phyloP scores from a whole-genome alignment of 768 basidiomycete genomes.

The Pleurotus salmoneostramineus region DNA sequence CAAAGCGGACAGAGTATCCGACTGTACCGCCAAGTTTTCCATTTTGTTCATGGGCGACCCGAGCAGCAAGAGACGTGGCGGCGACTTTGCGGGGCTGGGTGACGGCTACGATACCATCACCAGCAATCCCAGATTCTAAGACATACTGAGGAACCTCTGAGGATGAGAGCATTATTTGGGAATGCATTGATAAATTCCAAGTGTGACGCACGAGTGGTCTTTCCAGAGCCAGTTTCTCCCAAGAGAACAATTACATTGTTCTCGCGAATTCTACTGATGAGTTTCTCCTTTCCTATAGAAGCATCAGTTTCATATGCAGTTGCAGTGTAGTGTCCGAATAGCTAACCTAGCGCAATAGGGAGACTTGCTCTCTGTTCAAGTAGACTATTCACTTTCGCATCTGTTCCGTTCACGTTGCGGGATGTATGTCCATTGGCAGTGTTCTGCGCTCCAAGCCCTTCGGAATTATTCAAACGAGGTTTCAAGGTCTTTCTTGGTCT shows the following conservation, averaged over 20 bases:
- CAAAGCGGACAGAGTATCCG: constrained; percentile 95
- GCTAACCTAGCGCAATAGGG: constrained; percentile 74
- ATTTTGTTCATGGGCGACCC: constrained; percentile 85
- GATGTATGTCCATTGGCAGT: neutral
- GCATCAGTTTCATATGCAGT: neutral
- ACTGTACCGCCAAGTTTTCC: constrained; percentile 70
- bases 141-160: constrained; percentile 96
- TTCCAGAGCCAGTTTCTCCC: constrained; percentile 97
- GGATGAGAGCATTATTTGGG: neutral
- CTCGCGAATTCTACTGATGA: constrained; percentile 66
- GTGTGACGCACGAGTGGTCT: constrained; percentile 85
- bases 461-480: neutral
- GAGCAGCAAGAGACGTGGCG: constrained; percentile 88
- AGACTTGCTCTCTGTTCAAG: constrained; percentile 67
- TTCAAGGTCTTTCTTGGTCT: neutral
- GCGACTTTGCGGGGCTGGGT: constrained; percentile 96
- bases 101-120: constrained; percentile 76
- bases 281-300: constrained; percentile 62
- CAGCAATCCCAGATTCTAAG: constrained; percentile 73
- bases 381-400: constrained; percentile 26
- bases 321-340: too few species aligned
- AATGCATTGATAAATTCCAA: neutral
- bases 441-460: neutral
- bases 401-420: neutral
- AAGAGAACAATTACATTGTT: constrained; percentile 88